Evolutionary conservation across 192 early-diverging fungal species (phyloP), one percentile per base, ranked within the genome.

Genomic region (Backusella luteola): DNA sequence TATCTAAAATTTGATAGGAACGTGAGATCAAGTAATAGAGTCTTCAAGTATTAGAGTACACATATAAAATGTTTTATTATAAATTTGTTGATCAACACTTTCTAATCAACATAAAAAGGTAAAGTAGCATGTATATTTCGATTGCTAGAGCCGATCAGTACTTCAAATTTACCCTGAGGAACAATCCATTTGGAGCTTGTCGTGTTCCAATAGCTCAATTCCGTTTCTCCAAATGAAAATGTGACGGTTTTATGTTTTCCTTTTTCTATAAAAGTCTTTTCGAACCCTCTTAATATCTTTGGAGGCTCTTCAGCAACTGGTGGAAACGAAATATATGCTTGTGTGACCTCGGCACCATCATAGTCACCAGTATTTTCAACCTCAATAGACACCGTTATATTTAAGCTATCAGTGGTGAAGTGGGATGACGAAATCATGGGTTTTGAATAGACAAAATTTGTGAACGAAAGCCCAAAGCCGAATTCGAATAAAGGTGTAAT

Each of bases 401-500:
- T 63, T 63, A 63, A 4, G 23, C 26, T 63, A 23, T 63, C 56
- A 12, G 56, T 63, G 11, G 8, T n/a, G 6, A 46, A 41, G 17
- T 23, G 34, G 23, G 32, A 11, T 6, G 38, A 4, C n/a, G 32
- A 38, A 56, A 82, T 66, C 26, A 35, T 36, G 17, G 86, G 41
- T 14, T 81, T 39, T 32, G 56, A 56, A 71, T 91, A 92, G 6
- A 29, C 11, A 71, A 91, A 92, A 9, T 19, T 77, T n/a, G 91
- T 90, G 82, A 90, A 91, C 0, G 91, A 92, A 12, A 91, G 75
- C 59, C 90, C 90, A 74, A 80, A 83, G 23, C 90, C 90, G 74
- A 91, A 91, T 35, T 29, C 75, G 72, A 87, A 91, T 41, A 87
- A 21, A 63, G 90, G 90, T 29, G 56, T 49, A 72, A 91, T 85